phyloP scores from a whole-genome alignment of 129 eudicot species.

The Lactuca sativa region DNA sequence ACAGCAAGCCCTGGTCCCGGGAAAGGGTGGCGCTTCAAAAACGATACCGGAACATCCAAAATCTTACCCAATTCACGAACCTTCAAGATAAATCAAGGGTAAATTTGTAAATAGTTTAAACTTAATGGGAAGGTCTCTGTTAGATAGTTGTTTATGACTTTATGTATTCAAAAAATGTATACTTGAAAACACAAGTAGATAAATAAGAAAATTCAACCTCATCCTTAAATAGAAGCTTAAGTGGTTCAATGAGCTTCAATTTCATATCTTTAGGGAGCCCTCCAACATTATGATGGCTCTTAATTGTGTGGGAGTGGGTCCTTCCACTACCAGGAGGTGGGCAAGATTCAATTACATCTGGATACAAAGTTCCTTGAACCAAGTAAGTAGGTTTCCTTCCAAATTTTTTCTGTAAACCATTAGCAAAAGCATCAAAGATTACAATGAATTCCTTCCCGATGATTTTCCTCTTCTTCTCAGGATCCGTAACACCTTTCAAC shows the following conservation, averaged over 20 bases:
- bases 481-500: conserved; percentile 84
- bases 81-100: conserved; percentile 27
- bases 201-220: conserved; percentile 44
- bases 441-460: conserved; percentile 87
- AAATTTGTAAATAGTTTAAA: not conserved
- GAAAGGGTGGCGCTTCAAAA: conserved; percentile 90
- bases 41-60: conserved; percentile 65
- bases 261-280: conserved; percentile 86
- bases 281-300: conserved; percentile 96
- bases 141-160: no score
- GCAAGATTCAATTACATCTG: conserved; percentile 96
- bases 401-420: conserved; percentile 63
- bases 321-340: conserved; percentile 97
- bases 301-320: conserved; percentile 93
- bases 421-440: conserved; percentile 84
- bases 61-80: conserved; percentile 85
- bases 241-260: conserved; percentile 78
- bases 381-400: conserved; percentile 79
- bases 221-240: conserved; percentile 81
- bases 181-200: no score
- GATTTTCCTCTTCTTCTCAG: conserved; percentile 86
- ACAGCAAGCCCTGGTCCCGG: conserved; percentile 99
- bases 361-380: conserved; percentile 98
- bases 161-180: no score
- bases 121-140: not conserved